These are phyloP conservation scores for Lentinula novae-zelandiae DNA, from an alignment of 1,284 basidiomycete species.

Conservation along the genomic window DNA sequence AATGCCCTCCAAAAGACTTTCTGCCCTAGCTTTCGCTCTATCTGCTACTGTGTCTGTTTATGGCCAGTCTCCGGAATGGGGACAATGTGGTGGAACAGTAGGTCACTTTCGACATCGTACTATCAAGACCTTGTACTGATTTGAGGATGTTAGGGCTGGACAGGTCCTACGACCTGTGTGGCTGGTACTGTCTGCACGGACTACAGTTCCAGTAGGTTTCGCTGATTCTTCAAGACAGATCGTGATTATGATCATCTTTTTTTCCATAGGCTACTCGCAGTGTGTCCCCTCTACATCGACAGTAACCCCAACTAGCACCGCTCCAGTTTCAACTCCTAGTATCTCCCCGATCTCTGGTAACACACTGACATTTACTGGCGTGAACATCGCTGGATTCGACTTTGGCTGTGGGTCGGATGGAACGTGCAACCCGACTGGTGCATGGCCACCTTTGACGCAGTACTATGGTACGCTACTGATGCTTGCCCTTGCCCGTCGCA, in stretches of 20 bases:
- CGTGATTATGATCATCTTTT: neutral
- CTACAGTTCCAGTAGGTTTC: conserved; percentile 23
- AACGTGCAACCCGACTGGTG: conserved; percentile 34
- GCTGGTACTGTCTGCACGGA: conserved; percentile 32
- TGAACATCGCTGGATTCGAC: conserved; percentile 49
- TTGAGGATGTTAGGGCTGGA: conserved; percentile 29
- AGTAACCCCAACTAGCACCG: neutral
- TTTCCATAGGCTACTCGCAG: conserved; percentile 21
- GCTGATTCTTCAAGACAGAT: neutral
- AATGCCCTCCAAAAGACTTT: conserved; percentile 5
- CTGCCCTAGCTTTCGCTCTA: neutral
- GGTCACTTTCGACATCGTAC: neutral
- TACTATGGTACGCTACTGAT: conserved; percentile 35
- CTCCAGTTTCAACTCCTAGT: neutral
- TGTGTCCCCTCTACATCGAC: neutral
- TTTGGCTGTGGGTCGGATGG: conserved; percentile 43
- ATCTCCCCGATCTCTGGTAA: conserved; percentile 11
- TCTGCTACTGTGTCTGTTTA: neutral
- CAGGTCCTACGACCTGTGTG: conserved; percentile 37
- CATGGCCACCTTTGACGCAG: conserved; percentile 40
- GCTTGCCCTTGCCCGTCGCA: neutral
- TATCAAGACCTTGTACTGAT: conserved; percentile 11
- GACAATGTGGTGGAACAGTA: conserved; percentile 10
- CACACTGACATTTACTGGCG: conserved; percentile 17
- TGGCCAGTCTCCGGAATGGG: conserved; percentile 7